A percentile compares a stretch with the other conserved stretches of the same genome.
Evolutionary conservation across 345 rosid species (phyloP).

Genomic region (Geranium brycei): DNA sequence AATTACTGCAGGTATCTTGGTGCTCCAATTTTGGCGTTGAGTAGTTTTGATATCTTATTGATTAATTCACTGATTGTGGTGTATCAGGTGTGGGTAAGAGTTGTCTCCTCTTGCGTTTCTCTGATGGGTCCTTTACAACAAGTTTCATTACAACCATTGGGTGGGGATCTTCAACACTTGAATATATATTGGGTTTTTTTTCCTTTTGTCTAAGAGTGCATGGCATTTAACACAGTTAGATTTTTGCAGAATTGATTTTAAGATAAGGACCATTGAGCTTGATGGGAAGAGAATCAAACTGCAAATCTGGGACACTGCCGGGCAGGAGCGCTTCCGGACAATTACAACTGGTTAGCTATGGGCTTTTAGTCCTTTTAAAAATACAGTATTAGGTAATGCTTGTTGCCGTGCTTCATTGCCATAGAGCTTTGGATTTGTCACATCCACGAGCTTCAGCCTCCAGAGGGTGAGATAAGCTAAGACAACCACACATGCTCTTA

Average conservation of each 20-base stretch:
- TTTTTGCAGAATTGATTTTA: slow-evolving; percentile 67
- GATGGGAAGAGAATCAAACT: slow-evolving; percentile 90
- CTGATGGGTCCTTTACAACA: slow-evolving; percentile 71
- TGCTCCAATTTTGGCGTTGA: neutral
- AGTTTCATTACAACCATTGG: slow-evolving; percentile 67
- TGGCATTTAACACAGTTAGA: neutral
- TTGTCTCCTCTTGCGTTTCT: slow-evolving; percentile 64
- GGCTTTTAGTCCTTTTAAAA: neutral
- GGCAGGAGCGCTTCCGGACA: slow-evolving; percentile 75
- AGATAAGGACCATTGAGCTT: slow-evolving; percentile 92
- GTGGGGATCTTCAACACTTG: slow-evolving; percentile 14
- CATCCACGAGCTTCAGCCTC: neutral
- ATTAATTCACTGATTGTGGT: slow-evolving; percentile 4
- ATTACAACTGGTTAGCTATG: slow-evolving; percentile 73
- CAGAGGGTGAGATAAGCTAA: neutral
- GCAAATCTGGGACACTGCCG: slow-evolving; percentile 95
- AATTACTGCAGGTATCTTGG: neutral
- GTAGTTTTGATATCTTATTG: neutral
- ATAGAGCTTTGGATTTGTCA: neutral
- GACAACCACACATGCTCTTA: neutral
- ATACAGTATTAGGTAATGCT: neutral
- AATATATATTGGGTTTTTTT: slow-evolving; percentile 1
- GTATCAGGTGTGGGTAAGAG: slow-evolving; percentile 72
- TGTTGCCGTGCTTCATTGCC: neutral
- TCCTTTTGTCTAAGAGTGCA: slow-evolving; percentile 1